A percentile compares a stretch with the other conserved stretches of the same genome.
Evolutionary conservation across 2,329 filamentous ascomycete genomes (phyloP).

Genomic region (Massarina eburnea): DNA sequence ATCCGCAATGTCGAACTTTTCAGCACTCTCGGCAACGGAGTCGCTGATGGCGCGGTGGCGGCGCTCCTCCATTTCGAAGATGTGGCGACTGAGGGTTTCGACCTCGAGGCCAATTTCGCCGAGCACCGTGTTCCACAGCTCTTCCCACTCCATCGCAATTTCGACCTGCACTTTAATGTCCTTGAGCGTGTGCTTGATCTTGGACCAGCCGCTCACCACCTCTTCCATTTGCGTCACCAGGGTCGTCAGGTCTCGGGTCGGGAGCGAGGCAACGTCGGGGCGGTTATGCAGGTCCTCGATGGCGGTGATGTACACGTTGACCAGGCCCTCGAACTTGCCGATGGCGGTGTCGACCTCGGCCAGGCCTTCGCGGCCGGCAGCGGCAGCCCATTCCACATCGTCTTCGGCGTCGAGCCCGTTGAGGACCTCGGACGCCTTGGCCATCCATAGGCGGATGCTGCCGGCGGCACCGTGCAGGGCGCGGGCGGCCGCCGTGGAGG

Average conservation of each 20-base stretch:
- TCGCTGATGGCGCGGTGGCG: constrained; percentile 71
- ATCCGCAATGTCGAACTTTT: constrained; percentile 76
- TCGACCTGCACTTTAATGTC: constrained; percentile 88
- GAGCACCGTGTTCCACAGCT: constrained; percentile 90
- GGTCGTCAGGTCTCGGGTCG: constrained; percentile 68
- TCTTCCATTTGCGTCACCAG: constrained; percentile 88
- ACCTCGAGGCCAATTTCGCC: constrained; percentile 92
- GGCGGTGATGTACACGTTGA: constrained; percentile 90
- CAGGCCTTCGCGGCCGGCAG: constrained; percentile 80
- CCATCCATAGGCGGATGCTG: constrained; percentile 92
- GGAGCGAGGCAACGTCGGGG: constrained; percentile 71
- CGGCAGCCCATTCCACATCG: constrained; percentile 94
- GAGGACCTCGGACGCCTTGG: constrained; percentile 87
- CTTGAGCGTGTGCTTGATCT: constrained; percentile 75
- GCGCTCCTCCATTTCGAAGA: constrained; percentile 98
- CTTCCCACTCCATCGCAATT: constrained; percentile 98
- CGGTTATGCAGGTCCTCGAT: constrained; percentile 88
- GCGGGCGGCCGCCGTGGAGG: constrained; percentile 78
- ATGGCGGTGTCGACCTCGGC: constrained; percentile 72
- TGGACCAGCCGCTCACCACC: constrained; percentile 81
- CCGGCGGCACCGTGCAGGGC: constrained; percentile 85
- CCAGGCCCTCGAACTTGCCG: constrained; percentile 79
- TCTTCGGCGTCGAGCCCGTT: constrained; percentile 89
- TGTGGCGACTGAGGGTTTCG: constrained; percentile 74
- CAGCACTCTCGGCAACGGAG: constrained; percentile 63